Evolutionary conservation across 2,329 filamentous ascomycete genomes (phyloP), one percentile per base, ranked within the genome.

Genomic region (Beauveria pseudobassiana): DNA sequence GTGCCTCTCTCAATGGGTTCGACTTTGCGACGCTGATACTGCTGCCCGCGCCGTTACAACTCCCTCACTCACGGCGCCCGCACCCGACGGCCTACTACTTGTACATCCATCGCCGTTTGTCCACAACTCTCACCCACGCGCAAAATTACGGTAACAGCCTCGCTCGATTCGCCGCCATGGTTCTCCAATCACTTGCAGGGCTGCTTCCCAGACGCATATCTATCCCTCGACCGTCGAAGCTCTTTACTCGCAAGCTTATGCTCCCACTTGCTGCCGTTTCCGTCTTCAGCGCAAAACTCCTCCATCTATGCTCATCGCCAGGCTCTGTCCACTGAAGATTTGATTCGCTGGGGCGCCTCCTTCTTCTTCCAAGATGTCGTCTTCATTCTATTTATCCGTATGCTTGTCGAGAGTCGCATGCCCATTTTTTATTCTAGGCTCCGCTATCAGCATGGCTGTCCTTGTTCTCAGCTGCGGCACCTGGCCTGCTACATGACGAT

Each of bases 401-500:
- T 54, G 26, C 61, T 62, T 2, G 54, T 62, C 48, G 54, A 62
- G 40, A 53, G 46, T 49, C 54, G 61, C 48, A 49, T 58, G 42
- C 40, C 54, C 22, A 3, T 62, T 6, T 43, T 58, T 55, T 12
- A 12, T 58, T 10, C 49, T 62, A 8, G 61, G 53, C 22, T 58
- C 53, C 22, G 40, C 18, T 12, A 30, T 66, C 57, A 50, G 55
- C 54, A 40, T 65, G 63, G 22, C 56, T 57, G 61, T 65, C 63
- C 86, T 88, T 67, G 68, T 87, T 18, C 75, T 80, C 43, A 76
- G 53, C 61, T 62, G 61, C 61, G 54, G 53, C 40, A 62, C 53
- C 40, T 62, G 8, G 61, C 61, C 30, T 62, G 61, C 12, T 62
- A 58, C 30, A 62, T 62, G 61, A 62, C 54, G 10, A 62, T 62